Evolutionary conservation across 306 rosid genomes (phyloP).

Genomic region (Glycine soja): DNA sequence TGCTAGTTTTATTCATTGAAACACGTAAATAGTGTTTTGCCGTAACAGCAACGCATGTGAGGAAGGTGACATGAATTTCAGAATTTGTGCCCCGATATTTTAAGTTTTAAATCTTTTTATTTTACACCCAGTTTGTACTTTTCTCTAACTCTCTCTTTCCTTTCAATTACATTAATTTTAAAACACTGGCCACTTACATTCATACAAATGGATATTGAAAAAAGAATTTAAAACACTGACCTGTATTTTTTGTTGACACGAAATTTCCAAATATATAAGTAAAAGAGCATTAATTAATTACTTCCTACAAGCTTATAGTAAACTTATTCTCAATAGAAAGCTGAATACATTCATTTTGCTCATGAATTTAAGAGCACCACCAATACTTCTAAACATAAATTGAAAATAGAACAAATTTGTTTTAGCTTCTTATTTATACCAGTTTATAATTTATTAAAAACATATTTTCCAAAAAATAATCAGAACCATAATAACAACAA

Average conservation of each 20-base stretch:
- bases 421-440: neutral
- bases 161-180: too few relatives aligned
- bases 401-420: neutral
- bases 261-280: neutral
- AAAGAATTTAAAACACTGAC: too few relatives aligned
- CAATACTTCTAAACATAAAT: neutral
- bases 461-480: too few relatives aligned
- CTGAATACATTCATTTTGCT: neutral
- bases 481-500: too few relatives aligned
- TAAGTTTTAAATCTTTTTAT: neutral
- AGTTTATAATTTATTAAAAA: too few relatives aligned
- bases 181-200: too few relatives aligned
- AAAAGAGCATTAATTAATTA: neutral
- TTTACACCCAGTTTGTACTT: too few relatives aligned
- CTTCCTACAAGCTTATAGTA: neutral
- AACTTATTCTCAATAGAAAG: neutral
- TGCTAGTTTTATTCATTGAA: too few relatives aligned
- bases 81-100: neutral
- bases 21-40: neutral
- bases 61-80: neutral
- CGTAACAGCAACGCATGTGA: neutral
- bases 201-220: neutral
- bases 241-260: neutral
- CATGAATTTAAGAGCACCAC: neutral
- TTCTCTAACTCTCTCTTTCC: neutral